A percentile compares a stretch with the other conserved stretches of the same genome.
Evolutionary conservation across 1,139 yeast genomes (phyloP).

Genomic region (Kodamaea arcana): DNA sequence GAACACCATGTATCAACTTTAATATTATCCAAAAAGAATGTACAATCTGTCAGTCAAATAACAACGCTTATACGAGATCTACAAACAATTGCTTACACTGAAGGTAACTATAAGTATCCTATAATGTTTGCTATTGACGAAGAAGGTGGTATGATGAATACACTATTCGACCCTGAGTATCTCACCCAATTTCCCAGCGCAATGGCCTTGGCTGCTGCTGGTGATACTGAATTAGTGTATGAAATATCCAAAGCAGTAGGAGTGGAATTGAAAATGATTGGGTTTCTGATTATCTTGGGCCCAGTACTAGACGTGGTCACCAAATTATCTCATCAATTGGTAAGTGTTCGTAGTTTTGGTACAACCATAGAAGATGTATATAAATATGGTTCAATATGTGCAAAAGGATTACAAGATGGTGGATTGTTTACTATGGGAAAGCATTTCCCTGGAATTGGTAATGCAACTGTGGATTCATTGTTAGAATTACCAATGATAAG

Average conservation of each 20-base stretch:
- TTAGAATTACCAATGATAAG: conserved; percentile 58
- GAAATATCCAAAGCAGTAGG: conserved; percentile 57
- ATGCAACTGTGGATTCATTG: conserved; percentile 55
- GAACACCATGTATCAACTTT: conserved; percentile 55
- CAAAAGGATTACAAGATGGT: conserved; percentile 53
- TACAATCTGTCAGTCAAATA: conserved; percentile 49
- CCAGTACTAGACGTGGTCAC: conserved; percentile 65
- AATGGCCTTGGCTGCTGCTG: conserved; percentile 62
- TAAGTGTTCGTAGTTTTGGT: conserved; percentile 64
- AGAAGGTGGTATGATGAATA: conserved; percentile 48
- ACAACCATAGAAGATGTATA: conserved; percentile 57
- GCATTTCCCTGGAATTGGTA: conserved; percentile 68
- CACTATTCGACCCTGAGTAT: conserved; percentile 49
- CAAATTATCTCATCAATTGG: conserved; percentile 51
- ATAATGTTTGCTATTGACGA: conserved; percentile 38
- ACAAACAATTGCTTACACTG: conserved; percentile 50
- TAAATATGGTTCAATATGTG: conserved; percentile 51
- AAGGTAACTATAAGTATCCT: conserved; percentile 53
- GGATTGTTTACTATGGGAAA: conserved; percentile 58
- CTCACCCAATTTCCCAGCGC: conserved; percentile 63
- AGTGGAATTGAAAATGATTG: conserved; percentile 48
- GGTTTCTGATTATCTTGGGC: conserved; percentile 56
- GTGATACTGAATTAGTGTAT: conserved; percentile 47
- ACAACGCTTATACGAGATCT: conserved; percentile 49
- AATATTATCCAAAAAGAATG: conserved; percentile 53